Conservation (phyloP, 305 asterid species). For the Solanum hybrid region DNA sequence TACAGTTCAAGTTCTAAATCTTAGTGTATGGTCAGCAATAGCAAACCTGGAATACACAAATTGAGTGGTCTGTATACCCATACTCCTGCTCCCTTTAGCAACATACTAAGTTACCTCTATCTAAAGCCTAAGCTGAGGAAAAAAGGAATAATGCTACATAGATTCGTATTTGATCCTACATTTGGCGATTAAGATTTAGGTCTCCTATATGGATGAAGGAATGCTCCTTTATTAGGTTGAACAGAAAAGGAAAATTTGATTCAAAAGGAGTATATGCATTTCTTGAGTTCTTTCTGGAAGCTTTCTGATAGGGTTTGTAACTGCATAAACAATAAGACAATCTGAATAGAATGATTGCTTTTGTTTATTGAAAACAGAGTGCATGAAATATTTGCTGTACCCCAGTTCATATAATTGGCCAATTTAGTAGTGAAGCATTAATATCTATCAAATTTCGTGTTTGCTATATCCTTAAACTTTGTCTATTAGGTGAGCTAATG, state of each 20-base stretch:
- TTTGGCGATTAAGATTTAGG: background rate
- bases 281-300: background rate
- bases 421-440: background rate
- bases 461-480: background rate
- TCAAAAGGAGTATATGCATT: background rate
- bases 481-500: background rate
- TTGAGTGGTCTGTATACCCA: background rate
- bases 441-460: background rate
- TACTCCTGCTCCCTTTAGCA: background rate
- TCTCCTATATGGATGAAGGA: background rate
- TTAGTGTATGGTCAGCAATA: background rate
- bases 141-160: background rate
- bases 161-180: background rate
- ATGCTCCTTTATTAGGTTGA: background rate
- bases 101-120: background rate
- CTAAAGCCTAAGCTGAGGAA: background rate
- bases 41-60: background rate
- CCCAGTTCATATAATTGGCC: background rate
- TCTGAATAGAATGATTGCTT: background rate
- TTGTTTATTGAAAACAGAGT: background rate
- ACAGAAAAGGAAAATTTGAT: background rate
- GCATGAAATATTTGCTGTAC: background rate
- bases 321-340: background rate
- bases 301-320: background rate
- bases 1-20: conserved; percentile 2